phyloP scores from a whole-genome alignment of 2,329 filamentous ascomycete genomes.

The Nectriaceae sp. region DNA sequence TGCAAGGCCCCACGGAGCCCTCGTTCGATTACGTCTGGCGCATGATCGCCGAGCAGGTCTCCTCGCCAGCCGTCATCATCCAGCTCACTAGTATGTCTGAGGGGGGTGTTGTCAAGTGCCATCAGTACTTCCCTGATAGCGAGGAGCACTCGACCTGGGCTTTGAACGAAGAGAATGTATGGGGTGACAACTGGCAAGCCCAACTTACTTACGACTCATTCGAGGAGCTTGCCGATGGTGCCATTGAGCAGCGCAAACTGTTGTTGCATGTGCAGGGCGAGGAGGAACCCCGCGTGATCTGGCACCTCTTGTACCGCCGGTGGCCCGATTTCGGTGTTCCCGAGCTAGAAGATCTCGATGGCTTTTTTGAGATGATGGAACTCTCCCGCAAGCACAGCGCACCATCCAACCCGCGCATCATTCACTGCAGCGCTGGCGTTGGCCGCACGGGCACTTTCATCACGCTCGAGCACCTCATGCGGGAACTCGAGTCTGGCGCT shows the following conservation, averaged over 20 bases:
- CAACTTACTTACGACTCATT: slow-evolving; percentile 67
- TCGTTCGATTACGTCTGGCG: slow-evolving; percentile 87
- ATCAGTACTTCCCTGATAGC: slow-evolving; percentile 76
- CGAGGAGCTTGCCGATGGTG: slow-evolving; percentile 55
- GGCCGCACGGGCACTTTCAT: slow-evolving; percentile 96
- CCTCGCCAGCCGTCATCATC: slow-evolving; percentile 77
- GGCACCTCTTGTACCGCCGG: slow-evolving; percentile 81
- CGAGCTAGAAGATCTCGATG: slow-evolving; percentile 63
- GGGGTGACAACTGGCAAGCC: slow-evolving; percentile 68
- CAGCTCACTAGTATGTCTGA: slow-evolving; percentile 94
- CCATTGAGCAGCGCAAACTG: slow-evolving; percentile 76
- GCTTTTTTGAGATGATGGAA: slow-evolving; percentile 69
- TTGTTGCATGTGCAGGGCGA: slow-evolving; percentile 53
- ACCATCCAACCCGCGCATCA: slow-evolving; percentile 67
- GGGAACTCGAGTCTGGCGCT: slow-evolving; percentile 76
- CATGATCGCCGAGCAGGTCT: slow-evolving; percentile 83
- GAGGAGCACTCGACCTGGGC: slow-evolving; percentile 53
- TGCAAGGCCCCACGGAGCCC: slow-evolving; percentile 81
- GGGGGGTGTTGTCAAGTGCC: slow-evolving; percentile 77
- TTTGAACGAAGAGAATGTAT: slow-evolving; percentile 65
- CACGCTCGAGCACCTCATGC: slow-evolving; percentile 86
- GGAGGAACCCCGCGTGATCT: slow-evolving; percentile 61
- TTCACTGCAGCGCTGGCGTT: slow-evolving; percentile 89
- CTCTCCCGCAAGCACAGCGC: slow-evolving; percentile 63
- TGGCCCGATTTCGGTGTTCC: slow-evolving; percentile 94